Evolutionary conservation across 1,139 yeast genomes (phyloP), one percentile per base, ranked within the genome.

Genomic region (Geotrichum carabidarum): DNA sequence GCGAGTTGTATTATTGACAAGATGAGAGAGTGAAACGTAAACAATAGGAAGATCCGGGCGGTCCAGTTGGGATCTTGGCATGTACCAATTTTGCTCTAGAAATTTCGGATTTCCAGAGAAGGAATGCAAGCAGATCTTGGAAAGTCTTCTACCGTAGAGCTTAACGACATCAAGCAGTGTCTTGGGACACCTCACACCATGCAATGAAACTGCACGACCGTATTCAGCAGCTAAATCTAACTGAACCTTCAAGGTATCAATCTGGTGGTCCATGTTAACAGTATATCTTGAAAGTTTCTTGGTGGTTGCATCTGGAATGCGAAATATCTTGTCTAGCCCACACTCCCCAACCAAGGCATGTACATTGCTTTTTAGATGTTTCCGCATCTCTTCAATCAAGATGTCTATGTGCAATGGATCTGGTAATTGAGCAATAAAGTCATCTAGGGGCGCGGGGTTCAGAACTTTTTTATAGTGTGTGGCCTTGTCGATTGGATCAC

Each of bases 141-240:
- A 64, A 12, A 69, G 67, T 44, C 49, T 61, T 15, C 17, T 32
- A 40, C 48, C 48, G 32, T n/a, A 44, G n/a, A 12, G 12, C 30
- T 44, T 44, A 27, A 81, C 72, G 1, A 70, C 63, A 9, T 84
- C 84, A 55, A 72, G 80, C 27, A 86, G 65, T 8, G 72, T 65
- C 1, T 87, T 87, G 62, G 84, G 91, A 8, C 86, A 82, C 62
- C 84, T 86, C 1, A 93, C 99, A 60, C 91, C 86, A 65, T 93
- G 99, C 0, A 93, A 61, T 1, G 96, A 88, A 0, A 86, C 80
- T 0, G 87, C 81, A 18, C 79, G 67, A 0, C 68, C 56, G 17
- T 72, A 62, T 41, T 72, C 67, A 14, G 70, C 66, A 0, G 96
- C 95, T 11, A 88, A 57, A 2, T 67, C 63, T 27, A 89, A 66